These are phyloP conservation scores for Acanthamoeba polyphaga DNA, from an alignment of 208 protist genomes.

Conservation along the genomic window DNA sequence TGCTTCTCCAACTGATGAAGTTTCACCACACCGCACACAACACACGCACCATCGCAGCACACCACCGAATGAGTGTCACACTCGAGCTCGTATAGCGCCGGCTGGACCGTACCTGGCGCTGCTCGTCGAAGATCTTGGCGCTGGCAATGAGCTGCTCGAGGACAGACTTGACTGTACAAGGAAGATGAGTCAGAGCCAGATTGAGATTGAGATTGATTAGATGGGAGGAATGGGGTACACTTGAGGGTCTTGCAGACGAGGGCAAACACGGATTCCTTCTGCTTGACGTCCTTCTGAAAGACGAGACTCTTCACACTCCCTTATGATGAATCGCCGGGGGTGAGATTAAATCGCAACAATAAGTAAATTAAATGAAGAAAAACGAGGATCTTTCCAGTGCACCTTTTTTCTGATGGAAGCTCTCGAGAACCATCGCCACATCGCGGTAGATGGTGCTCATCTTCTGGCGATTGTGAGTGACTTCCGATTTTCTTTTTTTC, in stretches of 20 bases:
- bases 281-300: background rate
- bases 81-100: no score
- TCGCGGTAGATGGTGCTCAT: slow-evolving; percentile 4
- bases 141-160: background rate
- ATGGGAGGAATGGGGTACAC: background rate
- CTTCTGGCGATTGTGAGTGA: background rate
- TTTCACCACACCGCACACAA: background rate
- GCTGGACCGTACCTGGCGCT: background rate
- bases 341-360: background rate
- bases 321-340: background rate
- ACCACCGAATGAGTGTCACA: background rate
- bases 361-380: background rate
- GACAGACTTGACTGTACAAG: background rate
- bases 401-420: background rate
- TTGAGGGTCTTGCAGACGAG: slow-evolving; percentile 29
- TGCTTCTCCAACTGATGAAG: background rate
- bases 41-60: background rate
- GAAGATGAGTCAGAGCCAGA: background rate
- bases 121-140: slow-evolving; percentile 18
- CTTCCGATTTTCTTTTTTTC: background rate
- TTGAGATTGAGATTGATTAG: no score
- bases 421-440: background rate
- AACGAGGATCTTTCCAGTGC: background rate
- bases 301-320: background rate
- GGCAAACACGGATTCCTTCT: slow-evolving; percentile 50